phyloP scores from a whole-genome alignment of 352 stramenopile species.

The Phytophthora multivora region DNA sequence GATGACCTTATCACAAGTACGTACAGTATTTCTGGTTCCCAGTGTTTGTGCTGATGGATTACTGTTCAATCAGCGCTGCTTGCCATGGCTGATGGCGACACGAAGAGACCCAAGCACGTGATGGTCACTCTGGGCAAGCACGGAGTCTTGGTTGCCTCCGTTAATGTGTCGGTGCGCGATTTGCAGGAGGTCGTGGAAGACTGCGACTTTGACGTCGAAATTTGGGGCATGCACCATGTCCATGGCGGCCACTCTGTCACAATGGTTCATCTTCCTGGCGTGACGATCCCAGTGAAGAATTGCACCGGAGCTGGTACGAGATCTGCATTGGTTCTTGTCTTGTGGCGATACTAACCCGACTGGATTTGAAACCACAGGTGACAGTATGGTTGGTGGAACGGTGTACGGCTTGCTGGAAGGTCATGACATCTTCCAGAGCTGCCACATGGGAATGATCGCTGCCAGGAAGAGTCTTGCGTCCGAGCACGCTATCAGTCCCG shows the following conservation, averaged over 20 bases:
- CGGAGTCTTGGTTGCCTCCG: conserved; percentile 69
- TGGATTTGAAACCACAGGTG: conserved; percentile 36
- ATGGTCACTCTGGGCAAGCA: conserved; percentile 83
- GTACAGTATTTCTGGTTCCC: neutral
- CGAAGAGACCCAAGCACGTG: conserved; percentile 58
- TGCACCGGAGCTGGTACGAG: conserved; percentile 73
- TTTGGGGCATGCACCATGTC: conserved; percentile 65
- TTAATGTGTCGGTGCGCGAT: conserved; percentile 51
- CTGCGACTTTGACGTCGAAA: conserved; percentile 47
- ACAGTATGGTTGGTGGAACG: conserved; percentile 77
- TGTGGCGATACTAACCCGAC: conserved; percentile 1
- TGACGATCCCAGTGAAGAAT: conserved; percentile 61
- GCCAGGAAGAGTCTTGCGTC: conserved; percentile 71
- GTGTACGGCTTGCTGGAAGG: conserved; percentile 74
- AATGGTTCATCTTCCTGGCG: conserved; percentile 70
- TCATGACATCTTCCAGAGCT: conserved; percentile 66
- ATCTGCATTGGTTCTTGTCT: neutral
- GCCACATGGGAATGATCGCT: conserved; percentile 78
- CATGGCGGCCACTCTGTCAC: conserved; percentile 45
- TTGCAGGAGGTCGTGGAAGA: conserved; percentile 33
- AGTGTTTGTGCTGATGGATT: conserved; percentile 4
- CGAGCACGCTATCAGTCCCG: conserved; percentile 66
- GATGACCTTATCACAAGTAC: conserved; percentile 70
- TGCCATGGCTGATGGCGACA: conserved; percentile 64
- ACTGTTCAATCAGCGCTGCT: conserved; percentile 46